phyloP scores from a whole-genome alignment of 78 protist species.

The Dictyostelium brefeldianum region DNA sequence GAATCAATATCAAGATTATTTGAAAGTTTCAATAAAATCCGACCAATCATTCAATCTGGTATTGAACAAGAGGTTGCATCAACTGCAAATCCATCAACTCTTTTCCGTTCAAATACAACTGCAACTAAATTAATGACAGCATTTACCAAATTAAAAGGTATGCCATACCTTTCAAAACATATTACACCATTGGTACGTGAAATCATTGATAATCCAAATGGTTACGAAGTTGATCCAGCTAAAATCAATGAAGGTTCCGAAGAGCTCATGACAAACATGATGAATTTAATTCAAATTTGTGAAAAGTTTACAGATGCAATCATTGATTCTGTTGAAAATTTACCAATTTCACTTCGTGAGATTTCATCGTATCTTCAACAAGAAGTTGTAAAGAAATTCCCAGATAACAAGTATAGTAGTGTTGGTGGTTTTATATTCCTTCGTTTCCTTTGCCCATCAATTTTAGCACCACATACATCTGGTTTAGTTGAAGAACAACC shows the following conservation, averaged over 20 bases:
- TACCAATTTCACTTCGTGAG: constrained; percentile 51
- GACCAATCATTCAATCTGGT: constrained; percentile 68
- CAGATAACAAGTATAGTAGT: constrained; percentile 54
- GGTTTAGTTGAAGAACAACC: constrained; percentile 83
- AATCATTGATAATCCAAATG: constrained; percentile 37
- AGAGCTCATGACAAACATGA: constrained; percentile 66
- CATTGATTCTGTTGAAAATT: constrained; percentile 33
- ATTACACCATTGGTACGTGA: constrained; percentile 67
- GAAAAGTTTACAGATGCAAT: constrained; percentile 57
- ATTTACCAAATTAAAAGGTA: constrained; percentile 74
- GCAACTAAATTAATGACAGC: constrained; percentile 82
- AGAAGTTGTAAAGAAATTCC: constrained; percentile 70
- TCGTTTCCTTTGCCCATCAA: constrained; percentile 91
- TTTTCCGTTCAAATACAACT: constrained; percentile 73
- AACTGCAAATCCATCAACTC: constrained; percentile 65
- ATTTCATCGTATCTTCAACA: constrained; percentile 52
- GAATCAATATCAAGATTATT: constrained; percentile 47
- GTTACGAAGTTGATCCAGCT: constrained; percentile 66
- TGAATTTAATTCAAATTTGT: constrained; percentile 45
- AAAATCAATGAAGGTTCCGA: constrained; percentile 62
- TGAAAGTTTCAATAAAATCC: constrained; percentile 52
- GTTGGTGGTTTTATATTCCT: constrained; percentile 89
- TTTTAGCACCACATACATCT: constrained; percentile 82
- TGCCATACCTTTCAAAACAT: constrained; percentile 57
- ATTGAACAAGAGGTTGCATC: constrained; percentile 55